Base-by-base conservation (phyloP, 2,329 filamentous ascomycete genomes). In the Colletotrichum aenigma region DNA sequence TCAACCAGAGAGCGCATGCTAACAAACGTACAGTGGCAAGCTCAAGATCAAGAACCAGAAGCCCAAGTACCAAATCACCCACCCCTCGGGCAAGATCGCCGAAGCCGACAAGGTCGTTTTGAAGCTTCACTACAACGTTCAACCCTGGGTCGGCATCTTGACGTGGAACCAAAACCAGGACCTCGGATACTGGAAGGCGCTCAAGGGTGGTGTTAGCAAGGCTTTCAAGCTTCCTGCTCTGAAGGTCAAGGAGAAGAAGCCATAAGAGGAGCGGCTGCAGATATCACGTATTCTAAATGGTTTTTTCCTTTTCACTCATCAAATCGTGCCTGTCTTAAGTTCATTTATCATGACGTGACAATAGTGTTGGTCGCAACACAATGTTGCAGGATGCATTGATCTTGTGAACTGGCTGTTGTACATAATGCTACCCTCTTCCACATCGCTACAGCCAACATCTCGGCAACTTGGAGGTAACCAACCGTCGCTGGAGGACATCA, bases 61-160 rank as follows among this genome's bases (percentile, higher is more conserved):
- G 82, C 94, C 96, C 4, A 99, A 99, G 86, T 99, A 99, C 88
- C 96, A 98, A 83, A 97, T 99, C 86, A 98, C 96, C 6, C 96
- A 98, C 84, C 94, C 96, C 13, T 91, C 90, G 13, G 94, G 96
- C 76, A 93, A 93, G 84, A 89, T 98, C 78, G 94, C 95, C 61
- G 90, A 94, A 81, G 89, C 92, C 65, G 87, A 90, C 66, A 93
- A 97, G 83, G 95, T 96, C 72, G 93, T 91, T 34, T 88, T 99
- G 77, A 92, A 93, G 80, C 88, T 98, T 69, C 94, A 97, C 82
- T 99, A 98, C 92, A 98, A 98, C 86, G 94, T 98, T 76, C 97
- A 99, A 88, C 97, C 97, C 36, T 98, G 96, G 95, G 95, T 99
- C 13, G 97, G 97, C 16, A 86, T 94, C 68, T 85, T 98, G 84